A percentile compares a stretch with the other conserved stretches of the same genome.
Evolutionary conservation across 768 basidiomycete genomes (phyloP).

Genomic region (Kwoniella europaea): DNA sequence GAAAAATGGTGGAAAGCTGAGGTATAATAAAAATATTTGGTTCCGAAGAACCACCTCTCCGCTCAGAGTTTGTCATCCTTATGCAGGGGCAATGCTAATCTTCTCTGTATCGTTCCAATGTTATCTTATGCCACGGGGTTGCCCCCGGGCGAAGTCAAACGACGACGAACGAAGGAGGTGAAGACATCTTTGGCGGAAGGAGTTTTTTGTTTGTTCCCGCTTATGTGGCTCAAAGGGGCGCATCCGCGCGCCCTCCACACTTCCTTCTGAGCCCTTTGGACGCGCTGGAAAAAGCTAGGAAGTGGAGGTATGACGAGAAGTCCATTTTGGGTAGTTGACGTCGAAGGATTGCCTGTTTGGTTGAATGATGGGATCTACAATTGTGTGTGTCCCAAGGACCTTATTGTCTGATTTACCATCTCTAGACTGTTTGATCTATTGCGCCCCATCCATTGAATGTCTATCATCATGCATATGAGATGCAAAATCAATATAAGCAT

Average conservation of each 20-base stretch:
- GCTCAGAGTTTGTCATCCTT: conserved; percentile 94
- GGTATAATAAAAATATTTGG: conserved; percentile 18
- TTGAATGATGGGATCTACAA: not conserved
- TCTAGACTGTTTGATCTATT: not conserved
- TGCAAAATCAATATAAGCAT: not conserved
- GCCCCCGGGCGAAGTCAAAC: conserved; percentile 8
- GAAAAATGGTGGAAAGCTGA: not conserved
- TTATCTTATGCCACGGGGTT: conserved; percentile 83
- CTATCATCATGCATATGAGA: not conserved
- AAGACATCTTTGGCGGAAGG: not conserved
- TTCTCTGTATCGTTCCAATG: conserved; percentile 99
- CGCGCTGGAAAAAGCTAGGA: not conserved
- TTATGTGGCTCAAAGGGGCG: not conserved
- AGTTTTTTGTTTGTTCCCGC: not conserved
- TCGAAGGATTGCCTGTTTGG: not conserved
- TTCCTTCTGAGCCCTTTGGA: not conserved
- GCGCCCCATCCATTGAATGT: not conserved
- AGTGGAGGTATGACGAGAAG: not conserved
- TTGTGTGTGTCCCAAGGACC: not conserved
- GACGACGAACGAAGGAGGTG: not conserved
- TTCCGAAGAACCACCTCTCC: conserved; percentile 23
- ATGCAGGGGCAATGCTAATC: conserved; percentile 99
- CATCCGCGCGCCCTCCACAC: not conserved
- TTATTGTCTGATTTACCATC: not conserved
- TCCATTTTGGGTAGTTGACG: too few species aligned